Conservation (phyloP, 768 basidiomycete species). For the Tulasnella sp. region DNA sequence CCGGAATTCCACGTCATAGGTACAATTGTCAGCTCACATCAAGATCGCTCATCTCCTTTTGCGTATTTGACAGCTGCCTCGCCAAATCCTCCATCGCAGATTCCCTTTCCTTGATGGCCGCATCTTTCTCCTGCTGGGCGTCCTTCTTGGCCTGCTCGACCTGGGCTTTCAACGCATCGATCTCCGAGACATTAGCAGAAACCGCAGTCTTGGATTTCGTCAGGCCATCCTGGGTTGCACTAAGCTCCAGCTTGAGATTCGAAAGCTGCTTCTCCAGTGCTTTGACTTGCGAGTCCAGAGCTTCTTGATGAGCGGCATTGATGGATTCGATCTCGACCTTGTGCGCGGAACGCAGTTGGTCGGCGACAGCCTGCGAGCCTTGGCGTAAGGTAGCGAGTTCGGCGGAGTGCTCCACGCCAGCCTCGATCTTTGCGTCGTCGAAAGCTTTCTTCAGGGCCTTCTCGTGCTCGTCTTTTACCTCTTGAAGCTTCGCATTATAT, state of each 20-base stretch:
- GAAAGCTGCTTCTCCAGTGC: conserved; percentile 56
- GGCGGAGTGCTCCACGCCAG: conserved; percentile 55
- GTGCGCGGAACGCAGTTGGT: conserved; percentile 60
- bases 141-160: conserved; percentile 53
- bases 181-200: conserved; percentile 49
- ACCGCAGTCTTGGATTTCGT: conserved; percentile 59
- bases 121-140: conserved; percentile 24
- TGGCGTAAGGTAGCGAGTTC: conserved; percentile 66
- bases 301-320: conserved; percentile 54
- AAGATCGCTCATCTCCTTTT: conserved; percentile 14
- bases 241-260: conserved; percentile 60
- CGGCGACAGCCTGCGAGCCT: conserved; percentile 55
- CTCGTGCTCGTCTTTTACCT: conserved; percentile 28
- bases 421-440: conserved; percentile 75
- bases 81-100: conserved; percentile 58
- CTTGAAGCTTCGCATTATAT: conserved; percentile 59
- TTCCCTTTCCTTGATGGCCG: conserved; percentile 46
- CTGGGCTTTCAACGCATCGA: conserved; percentile 51
- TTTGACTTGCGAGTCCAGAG: conserved; percentile 49
- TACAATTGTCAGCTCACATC: not conserved
- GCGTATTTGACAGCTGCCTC: conserved; percentile 25
- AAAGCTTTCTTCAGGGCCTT: conserved; percentile 43
- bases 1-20: not conserved
- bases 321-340: conserved; percentile 52
- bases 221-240: conserved; percentile 79